Evolutionary conservation across 2,329 filamentous ascomycete genomes (phyloP), one percentile per base, ranked within the genome.

Genomic region (Fusarium napiforme): DNA sequence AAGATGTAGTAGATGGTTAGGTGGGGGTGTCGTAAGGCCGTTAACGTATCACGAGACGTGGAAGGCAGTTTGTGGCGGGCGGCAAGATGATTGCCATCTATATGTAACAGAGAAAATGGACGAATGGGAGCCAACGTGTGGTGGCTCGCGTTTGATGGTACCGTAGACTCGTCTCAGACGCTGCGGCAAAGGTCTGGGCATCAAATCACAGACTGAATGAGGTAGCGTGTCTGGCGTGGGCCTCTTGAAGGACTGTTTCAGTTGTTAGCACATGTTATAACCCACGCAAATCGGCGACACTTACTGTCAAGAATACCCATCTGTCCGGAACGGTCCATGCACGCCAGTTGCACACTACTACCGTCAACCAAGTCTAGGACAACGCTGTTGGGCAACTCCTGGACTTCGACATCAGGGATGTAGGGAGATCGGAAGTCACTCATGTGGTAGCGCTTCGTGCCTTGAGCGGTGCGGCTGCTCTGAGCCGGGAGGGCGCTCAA

Each of bases 341-440:
- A 92, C 28, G 90, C 90, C 76, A 92, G 82, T 78, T 92, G 90
- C 64, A 92, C 82, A 52, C 85, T 85, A n/a, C 87, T 89, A 7
- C 90, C 88, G 57, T 89, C 88, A 23, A 90, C 75, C 69, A 92
- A 87, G 75, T 91, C 88, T 50, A 91, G 82, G 12, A 89, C 85
- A 8, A 92, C 89, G 78, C 95, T 98, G 83, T 98, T 94, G 5
- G 96, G 95, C 59, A 99, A 86, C 84, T 99, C 96, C 83, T 98
- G 93, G 75, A 94, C 87, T 79, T 98, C 96, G 67, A 97, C 92
- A 81, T 98, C 96, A 1, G 96, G 96, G 21, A 93, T 87, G 76
- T 92, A 94, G 2, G 95, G 95, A 45, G 85, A 83, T 73, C 90
- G 89, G 85, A 98, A 97, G 69, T 98, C 94, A 75, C 90, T 91